These are phyloP conservation scores for Plantago lanceolata DNA, from an alignment of 305 asterid genomes.

Conservation along the genomic window DNA sequence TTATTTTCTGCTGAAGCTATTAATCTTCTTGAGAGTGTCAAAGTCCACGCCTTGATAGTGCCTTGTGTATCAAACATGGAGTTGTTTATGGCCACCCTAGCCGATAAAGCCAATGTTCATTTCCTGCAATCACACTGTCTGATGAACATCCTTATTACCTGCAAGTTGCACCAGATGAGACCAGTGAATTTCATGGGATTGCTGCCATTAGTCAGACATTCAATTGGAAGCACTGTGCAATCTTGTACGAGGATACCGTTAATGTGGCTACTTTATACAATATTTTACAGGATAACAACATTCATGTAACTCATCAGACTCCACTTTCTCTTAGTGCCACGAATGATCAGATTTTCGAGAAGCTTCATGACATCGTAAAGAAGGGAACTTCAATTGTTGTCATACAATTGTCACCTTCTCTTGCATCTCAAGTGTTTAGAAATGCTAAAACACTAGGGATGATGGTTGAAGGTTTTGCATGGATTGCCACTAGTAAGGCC, in stretches of 20 bases:
- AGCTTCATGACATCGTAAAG: conserved; percentile 25
- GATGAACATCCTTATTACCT: conserved; percentile 30
- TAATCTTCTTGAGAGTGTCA: conserved; percentile 36
- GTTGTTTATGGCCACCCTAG: conserved; percentile 29
- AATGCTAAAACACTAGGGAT: conserved; percentile 34
- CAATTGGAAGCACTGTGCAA: conserved; percentile 32
- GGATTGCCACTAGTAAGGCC: conserved; percentile 43
- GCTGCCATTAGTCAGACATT: conserved; percentile 26
- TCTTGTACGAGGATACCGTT: conserved; percentile 34
- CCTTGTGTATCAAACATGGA: conserved; percentile 25
- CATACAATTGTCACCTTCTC: conserved; percentile 38
- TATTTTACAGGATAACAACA: conserved; percentile 24
- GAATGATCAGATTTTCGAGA: conserved; percentile 30
- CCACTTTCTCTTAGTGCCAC: conserved; percentile 28
- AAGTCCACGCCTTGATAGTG: conserved; percentile 37
- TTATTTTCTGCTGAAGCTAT: conserved; percentile 29
- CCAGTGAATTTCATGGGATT: conserved; percentile 32
- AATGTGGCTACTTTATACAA: conserved; percentile 26
- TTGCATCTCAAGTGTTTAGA: conserved; percentile 31
- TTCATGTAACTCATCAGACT: conserved; percentile 20
- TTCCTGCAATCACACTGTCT: conserved; percentile 24
- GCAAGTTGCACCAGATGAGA: conserved; percentile 34
- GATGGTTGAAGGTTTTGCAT: conserved; percentile 39
- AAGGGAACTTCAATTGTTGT: conserved; percentile 19
- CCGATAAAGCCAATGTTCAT: conserved; percentile 29